phyloP scores from a whole-genome alignment of 108 stramenopile species.

The Pseudonitzschia multistriata region DNA sequence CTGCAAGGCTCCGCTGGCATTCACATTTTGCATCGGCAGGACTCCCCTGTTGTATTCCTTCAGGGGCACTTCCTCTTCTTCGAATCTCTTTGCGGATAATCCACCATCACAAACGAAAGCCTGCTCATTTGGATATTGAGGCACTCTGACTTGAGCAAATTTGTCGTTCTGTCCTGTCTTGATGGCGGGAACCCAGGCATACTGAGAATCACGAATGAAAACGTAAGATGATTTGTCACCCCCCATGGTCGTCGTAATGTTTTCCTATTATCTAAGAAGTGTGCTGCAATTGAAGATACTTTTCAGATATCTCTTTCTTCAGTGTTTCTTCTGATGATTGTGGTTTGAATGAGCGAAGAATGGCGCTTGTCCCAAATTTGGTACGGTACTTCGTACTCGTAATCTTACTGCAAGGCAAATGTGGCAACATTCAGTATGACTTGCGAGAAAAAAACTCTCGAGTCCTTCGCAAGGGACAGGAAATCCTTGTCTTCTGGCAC shows the following conservation, averaged over 20 bases:
- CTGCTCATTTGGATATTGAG: slow-evolving; percentile 45
- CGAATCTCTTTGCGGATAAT: slow-evolving; percentile 23
- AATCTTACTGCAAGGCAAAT: too few relatives aligned
- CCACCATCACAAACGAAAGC: slow-evolving; percentile 45
- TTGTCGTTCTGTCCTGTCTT: slow-evolving; percentile 33
- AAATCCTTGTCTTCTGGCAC: background rate
- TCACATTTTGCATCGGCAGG: slow-evolving; percentile 77
- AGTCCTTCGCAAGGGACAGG: background rate
- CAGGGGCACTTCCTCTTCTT: slow-evolving; percentile 61
- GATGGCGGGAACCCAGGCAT: slow-evolving; percentile 45
- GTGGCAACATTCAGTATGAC: too few relatives aligned
- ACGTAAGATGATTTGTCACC: slow-evolving; percentile 27
- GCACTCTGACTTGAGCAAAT: slow-evolving; percentile 38
- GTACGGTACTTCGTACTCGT: too few relatives aligned
- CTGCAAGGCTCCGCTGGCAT: slow-evolving; percentile 34
- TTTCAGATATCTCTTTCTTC: too few relatives aligned
- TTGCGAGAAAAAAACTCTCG: background rate
- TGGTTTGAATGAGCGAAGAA: too few relatives aligned
- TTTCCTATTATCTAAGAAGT: background rate
- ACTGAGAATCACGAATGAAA: slow-evolving; percentile 44
- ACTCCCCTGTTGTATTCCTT: slow-evolving; percentile 71
- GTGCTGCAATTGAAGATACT: too few relatives aligned
- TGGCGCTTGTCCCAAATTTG: too few relatives aligned
- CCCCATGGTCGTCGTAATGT: background rate
- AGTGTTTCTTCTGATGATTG: too few relatives aligned